Evolutionary conservation across 345 rosid genomes (phyloP).

Genomic region (Luvunga scandens): DNA sequence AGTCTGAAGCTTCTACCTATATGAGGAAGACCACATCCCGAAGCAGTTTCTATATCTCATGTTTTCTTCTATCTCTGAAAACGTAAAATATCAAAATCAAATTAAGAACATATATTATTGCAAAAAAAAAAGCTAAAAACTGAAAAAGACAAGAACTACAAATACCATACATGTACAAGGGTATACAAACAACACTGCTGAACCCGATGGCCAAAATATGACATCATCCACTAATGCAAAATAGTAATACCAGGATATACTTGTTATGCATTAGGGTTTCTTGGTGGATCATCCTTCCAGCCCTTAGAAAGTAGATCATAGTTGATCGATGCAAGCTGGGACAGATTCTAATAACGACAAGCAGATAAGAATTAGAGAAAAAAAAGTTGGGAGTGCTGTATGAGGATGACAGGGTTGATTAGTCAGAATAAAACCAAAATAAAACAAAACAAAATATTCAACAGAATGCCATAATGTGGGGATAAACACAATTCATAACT

Average conservation of each 20-base stretch:
- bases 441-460: background rate
- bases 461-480: background rate
- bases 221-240: constrained; percentile 19
- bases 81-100: background rate
- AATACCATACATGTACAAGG: constrained; percentile 69
- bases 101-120: background rate
- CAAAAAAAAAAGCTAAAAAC: background rate
- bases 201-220: constrained; percentile 19
- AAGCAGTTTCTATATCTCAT: constrained; percentile 31
- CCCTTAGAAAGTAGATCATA: constrained; percentile 97
- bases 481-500: background rate
- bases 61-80: constrained; percentile 49
- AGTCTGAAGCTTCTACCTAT: constrained; percentile 27
- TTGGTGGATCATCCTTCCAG: constrained; percentile 75
- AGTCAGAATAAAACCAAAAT: background rate
- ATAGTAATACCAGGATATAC: constrained; percentile 13
- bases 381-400: background rate
- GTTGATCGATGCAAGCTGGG: constrained; percentile 97
- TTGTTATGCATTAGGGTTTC: constrained; percentile 43
- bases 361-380: constrained; percentile 10
- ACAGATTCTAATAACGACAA: constrained; percentile 66
- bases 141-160: background rate
- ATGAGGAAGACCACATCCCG: constrained; percentile 27
- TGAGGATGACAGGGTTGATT: background rate
- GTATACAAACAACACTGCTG: constrained; percentile 40